Evolutionary conservation across 345 rosid genomes (phyloP), one percentile per base, ranked within the genome.

Genomic region (Acer yangbiense): DNA sequence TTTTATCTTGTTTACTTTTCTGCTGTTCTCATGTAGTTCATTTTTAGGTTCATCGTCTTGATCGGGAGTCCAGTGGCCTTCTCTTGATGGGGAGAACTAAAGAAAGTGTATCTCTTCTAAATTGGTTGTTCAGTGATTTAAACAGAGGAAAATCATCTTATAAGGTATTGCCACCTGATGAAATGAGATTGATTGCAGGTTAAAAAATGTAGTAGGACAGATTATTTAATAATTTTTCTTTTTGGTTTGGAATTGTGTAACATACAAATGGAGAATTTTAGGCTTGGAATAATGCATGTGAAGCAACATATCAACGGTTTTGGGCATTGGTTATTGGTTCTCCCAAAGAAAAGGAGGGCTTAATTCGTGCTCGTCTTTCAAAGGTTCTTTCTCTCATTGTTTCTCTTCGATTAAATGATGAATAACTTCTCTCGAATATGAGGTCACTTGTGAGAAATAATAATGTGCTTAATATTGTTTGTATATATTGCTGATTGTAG

Each of bases 251-350:
- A 69, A 74, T 16, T 35, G n/a, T 63, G 12, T 16, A 32, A 68
- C 20, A 17, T 50, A 23, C 65, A 48, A 44, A 69, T 25, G 3
- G 63, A 58, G 35, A 75, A 74, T 78, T 77, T 35, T 81, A 94
- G 98, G 97, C 80, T 54, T 93, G 97, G 97, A 84, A 89, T 86
- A 86, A 87, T 87, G 93, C 98, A 6, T 90, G 95, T 62, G 82
- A 89, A 79, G 91, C 87, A 9, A 93, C 73, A 83, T 91, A 82
- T 80, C 97, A 92, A 86, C 83, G 89, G 25, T 88, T 86, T 66
- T 95, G 98, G 98, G 98, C 93, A 48, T 82, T 95, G 83, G 97
- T 95, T 77, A 95, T 95, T 69, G 98, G 98, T 78, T 83, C 84
- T 80, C 98, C 98, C 60, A 88, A 80, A 83, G 91, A 93, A 71